Evolutionary conservation across 768 basidiomycete species (phyloP).

Genomic region (Macrolepiota fuliginosa): DNA sequence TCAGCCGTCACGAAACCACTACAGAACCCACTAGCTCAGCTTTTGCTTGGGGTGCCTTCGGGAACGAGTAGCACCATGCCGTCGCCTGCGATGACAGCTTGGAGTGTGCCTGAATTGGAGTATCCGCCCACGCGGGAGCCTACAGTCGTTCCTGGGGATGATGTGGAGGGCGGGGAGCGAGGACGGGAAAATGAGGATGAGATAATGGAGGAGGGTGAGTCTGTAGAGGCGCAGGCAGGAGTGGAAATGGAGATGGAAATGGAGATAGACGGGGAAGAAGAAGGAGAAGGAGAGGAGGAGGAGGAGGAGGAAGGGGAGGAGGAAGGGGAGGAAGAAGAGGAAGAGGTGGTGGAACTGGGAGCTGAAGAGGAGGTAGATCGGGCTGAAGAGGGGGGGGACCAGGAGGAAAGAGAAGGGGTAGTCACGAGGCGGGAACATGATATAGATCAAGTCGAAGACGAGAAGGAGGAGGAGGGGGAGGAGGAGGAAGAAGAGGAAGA

Average conservation of each 20-base stretch:
- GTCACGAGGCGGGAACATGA: neutral
- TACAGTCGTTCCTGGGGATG: neutral
- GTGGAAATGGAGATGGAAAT: neutral
- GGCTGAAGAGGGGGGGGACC: neutral
- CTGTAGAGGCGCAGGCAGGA: neutral
- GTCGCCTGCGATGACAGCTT: neutral
- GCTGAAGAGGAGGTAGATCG: neutral
- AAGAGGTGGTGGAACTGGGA: neutral
- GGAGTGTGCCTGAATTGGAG: slow-evolving; percentile 4
- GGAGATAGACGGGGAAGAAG: neutral
- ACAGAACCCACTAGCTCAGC: neutral
- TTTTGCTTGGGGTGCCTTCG: neutral
- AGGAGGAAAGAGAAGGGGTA: neutral
- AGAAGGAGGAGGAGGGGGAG: neutral
- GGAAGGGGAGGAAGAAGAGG: neutral
- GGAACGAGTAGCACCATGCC: neutral
- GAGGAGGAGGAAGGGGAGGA: neutral
- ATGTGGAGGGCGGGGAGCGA: neutral
- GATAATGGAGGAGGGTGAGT: neutral
- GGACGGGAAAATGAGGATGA: neutral
- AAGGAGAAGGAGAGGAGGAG: neutral
- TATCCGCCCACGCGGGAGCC: slow-evolving; percentile 5
- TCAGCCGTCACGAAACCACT: neutral
- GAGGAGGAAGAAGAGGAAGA: neutral
- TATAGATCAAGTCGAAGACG: neutral